Evolutionary conservation across 352 stramenopile genomes (phyloP), one percentile per base, ranked within the genome.

Genomic region (Aphanomyces cochlioides): DNA sequence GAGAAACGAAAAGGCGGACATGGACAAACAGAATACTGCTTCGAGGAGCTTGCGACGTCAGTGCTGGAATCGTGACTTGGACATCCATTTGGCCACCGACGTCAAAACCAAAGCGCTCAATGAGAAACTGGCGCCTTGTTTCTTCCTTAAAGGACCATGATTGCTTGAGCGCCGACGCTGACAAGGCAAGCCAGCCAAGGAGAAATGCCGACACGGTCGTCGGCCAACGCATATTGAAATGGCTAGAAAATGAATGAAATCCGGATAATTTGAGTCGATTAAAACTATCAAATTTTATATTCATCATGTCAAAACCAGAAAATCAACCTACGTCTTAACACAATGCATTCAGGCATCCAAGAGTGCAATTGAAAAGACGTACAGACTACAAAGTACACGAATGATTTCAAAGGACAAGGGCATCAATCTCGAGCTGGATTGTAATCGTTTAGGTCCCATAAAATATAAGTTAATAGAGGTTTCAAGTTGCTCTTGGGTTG

Each of bases 21-120:
- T 90, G 84, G 36, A 92, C 73, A 54, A 92, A 87, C n/a, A 92
- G 73, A 56, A 67, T 74, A 68, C 68, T 85, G 47, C 71, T 81
- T 56, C 17, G 72, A 56, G 48, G 40, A 5, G 56, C 56, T 36
- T 72, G 70, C 34, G 60, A 73, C 28, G 28, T 28, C n/a, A 65
- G n/a, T 7, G 36, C 39, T 19, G 64, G 54, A n/a, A 74, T 66
- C n/a, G 73, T 40, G n/a, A 77, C 47, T 57, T 75, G 17, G 21
- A 96, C 69, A 66, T 95, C 78, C 73, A 96, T 81, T 47, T 75
- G 72, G 5, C 89, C 90, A 10, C 70, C 64, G 5, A 76, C 73
- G 7, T 81, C 75, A 48, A 97, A 96, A 45, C 89, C 90, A 69
- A 97, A 97, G 74, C 86, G 88, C 74, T 97, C 91, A 50, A 97